These are phyloP conservation scores for Elaphomyces granulatus DNA, from an alignment of 495 filamentous ascomycete species.

Conservation along the genomic window DNA sequence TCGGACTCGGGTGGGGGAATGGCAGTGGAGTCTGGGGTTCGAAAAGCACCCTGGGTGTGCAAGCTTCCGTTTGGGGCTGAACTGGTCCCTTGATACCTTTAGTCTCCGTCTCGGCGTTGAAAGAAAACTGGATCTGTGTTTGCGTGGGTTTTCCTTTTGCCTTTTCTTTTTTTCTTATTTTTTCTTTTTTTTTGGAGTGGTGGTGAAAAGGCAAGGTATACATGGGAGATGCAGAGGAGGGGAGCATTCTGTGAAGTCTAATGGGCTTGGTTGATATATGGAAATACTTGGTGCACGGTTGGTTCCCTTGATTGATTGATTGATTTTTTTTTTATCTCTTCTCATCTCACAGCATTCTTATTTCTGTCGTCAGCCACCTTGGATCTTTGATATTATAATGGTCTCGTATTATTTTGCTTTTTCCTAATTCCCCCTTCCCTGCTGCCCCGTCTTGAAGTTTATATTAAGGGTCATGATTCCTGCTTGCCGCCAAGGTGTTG, in stretches of 20 bases:
- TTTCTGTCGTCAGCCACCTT: constrained; percentile 1
- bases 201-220: constrained; percentile 5
- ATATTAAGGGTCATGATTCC: neutral
- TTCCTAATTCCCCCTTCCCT: constrained; percentile 1
- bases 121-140: constrained; percentile 4
- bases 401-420: constrained; percentile 6
- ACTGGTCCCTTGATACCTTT: neutral
- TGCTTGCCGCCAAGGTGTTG: neutral
- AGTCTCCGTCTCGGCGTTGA: neutral
- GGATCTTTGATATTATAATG: no score
- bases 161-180: constrained; percentile 1
- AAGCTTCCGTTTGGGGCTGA: constrained; percentile 70
- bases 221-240: constrained; percentile 10
- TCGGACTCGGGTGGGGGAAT: constrained; percentile 55
- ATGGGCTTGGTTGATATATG: constrained; percentile 9
- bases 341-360: constrained; percentile 11
- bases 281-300: constrained; percentile 18
- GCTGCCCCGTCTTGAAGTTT: neutral
- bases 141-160: constrained; percentile 5
- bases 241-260: constrained; percentile 12
- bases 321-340: constrained; percentile 17
- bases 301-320: constrained; percentile 19
- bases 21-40: constrained; percentile 62
- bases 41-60: constrained; percentile 53
- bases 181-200: no score